Evolutionary conservation across 2,329 filamentous ascomycete species (phyloP).

Genomic region (Penicillium griseofulvum): DNA sequence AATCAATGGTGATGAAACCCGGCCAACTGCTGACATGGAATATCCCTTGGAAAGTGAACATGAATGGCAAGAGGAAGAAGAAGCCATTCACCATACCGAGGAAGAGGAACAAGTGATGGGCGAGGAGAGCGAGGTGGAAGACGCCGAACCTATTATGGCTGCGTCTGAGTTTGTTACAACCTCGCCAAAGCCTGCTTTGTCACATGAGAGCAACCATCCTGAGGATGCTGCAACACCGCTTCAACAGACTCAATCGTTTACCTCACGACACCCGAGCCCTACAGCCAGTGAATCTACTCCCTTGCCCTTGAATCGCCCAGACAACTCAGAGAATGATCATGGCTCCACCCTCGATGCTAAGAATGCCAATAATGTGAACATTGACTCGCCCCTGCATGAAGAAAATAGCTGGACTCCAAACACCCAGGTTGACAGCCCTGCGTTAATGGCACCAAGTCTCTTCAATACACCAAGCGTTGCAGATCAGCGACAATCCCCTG

Average conservation of each 20-base stretch:
- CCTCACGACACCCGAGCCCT: constrained; percentile 23
- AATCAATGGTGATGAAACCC: background rate
- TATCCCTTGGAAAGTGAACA: background rate
- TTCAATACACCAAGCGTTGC: constrained; percentile 15
- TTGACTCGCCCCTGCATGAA: constrained; percentile 7
- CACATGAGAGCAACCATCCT: background rate
- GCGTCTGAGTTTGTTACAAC: background rate
- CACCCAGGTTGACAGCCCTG: constrained; percentile 12
- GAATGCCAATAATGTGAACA: constrained; percentile 26
- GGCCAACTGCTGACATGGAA: no score
- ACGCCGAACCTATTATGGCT: constrained; percentile 16
- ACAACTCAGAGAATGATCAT: constrained; percentile 16
- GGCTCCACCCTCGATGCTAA: constrained; percentile 16
- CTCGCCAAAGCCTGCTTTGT: background rate
- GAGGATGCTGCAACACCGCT: constrained; percentile 19
- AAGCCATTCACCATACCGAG: background rate
- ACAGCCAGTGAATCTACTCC: constrained; percentile 9
- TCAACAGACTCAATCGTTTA: constrained; percentile 9
- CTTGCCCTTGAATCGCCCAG: constrained; percentile 2
- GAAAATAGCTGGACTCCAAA: constrained; percentile 14
- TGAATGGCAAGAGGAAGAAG: constrained; percentile 18
- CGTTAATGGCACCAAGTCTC: constrained; percentile 7
- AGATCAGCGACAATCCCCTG: constrained; percentile 15
- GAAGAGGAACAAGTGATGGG: background rate
- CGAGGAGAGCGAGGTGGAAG: constrained; percentile 17